Percentiles rank a stretch among this genome's conserved stretches.
phyloP scores from a whole-genome alignment of 2,329 filamentous ascomycete species.

The Penicillium sp. region DNA sequence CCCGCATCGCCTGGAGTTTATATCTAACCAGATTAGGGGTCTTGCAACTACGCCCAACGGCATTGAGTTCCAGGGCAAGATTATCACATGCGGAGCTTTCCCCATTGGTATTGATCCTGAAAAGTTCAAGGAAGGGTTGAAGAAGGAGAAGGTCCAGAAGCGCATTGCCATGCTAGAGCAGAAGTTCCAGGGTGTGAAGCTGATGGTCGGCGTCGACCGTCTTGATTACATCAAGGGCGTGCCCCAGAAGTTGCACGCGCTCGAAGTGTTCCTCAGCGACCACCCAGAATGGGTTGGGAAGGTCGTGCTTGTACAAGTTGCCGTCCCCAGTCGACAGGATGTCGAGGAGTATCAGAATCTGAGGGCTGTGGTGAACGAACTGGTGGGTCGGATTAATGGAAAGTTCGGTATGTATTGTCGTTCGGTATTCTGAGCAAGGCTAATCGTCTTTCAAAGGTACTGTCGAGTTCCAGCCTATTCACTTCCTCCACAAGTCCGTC shows the following conservation, averaged over 20 bases:
- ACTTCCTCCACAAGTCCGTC: constrained; percentile 96
- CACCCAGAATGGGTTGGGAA: constrained; percentile 98
- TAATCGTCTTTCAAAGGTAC: constrained; percentile 56
- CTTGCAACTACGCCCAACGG: constrained; percentile 79
- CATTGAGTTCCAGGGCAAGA: constrained; percentile 83
- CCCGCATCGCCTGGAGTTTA: background rate
- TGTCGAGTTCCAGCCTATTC: constrained; percentile 97
- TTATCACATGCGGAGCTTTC: constrained; percentile 90
- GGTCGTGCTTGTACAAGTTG: constrained; percentile 92
- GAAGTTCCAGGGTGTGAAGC: constrained; percentile 93
- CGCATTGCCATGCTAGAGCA: constrained; percentile 79
- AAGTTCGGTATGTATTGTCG: constrained; percentile 63
- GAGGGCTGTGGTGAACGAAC: constrained; percentile 90
- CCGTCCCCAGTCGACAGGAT: constrained; percentile 89
- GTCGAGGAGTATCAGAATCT: constrained; percentile 98
- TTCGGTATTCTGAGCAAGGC: background rate
- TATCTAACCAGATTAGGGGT: constrained; percentile 32
- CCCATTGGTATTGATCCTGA: constrained; percentile 97
- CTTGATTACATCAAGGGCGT: constrained; percentile 99
- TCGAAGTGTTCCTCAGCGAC: constrained; percentile 94
- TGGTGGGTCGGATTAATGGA: constrained; percentile 95
- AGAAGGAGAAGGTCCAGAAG: constrained; percentile 81
- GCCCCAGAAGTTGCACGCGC: constrained; percentile 91
- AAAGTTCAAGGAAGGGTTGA: constrained; percentile 85
- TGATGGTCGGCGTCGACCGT: constrained; percentile 94